A percentile compares a stretch with the other conserved stretches of the same genome.
Evolutionary conservation across 2,329 filamentous ascomycete genomes (phyloP).

Genomic region (Leptographium radiaticola): DNA sequence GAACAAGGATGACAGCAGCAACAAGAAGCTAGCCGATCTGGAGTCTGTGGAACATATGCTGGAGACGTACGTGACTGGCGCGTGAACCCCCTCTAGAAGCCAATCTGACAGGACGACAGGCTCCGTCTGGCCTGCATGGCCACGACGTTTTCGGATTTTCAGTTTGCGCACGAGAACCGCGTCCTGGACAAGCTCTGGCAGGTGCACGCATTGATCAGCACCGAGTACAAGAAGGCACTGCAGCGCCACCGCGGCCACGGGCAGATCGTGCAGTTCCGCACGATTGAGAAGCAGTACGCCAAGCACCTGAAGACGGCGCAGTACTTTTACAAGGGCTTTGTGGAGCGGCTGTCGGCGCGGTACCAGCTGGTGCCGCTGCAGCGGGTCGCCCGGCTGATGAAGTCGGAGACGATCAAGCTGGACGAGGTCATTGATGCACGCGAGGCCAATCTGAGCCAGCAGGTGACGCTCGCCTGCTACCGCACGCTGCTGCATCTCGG

Average conservation of each 20-base stretch:
- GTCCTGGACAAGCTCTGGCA: constrained; percentile 67
- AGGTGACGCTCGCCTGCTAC: constrained; percentile 64
- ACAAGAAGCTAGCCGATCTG: constrained; percentile 11
- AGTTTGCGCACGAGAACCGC: constrained; percentile 47
- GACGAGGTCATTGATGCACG: constrained; percentile 25
- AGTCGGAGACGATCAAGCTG: constrained; percentile 18
- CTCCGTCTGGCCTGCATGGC: constrained; percentile 61
- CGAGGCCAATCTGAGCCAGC: constrained; percentile 36
- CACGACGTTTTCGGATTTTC: constrained; percentile 59
- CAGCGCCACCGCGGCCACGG: constrained; percentile 37
- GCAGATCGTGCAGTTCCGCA: constrained; percentile 53
- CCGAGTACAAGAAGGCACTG: constrained; percentile 60
- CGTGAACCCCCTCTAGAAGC: neutral
- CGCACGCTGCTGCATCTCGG: constrained; percentile 75
- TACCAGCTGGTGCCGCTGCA: constrained; percentile 32
- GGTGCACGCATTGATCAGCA: constrained; percentile 64
- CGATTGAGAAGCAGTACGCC: constrained; percentile 68
- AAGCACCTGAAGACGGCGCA: constrained; percentile 80
- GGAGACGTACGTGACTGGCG: constrained; percentile 1
- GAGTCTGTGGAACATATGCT: constrained; percentile 10
- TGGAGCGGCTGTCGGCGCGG: constrained; percentile 58
- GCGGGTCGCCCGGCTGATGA: constrained; percentile 28
- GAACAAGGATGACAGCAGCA: constrained; percentile 11
- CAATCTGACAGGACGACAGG: constrained; percentile 22
- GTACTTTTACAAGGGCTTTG: constrained; percentile 76